Base-by-base conservation (phyloP, 148 eudicot species). In the Linanthus parryae region DNA sequence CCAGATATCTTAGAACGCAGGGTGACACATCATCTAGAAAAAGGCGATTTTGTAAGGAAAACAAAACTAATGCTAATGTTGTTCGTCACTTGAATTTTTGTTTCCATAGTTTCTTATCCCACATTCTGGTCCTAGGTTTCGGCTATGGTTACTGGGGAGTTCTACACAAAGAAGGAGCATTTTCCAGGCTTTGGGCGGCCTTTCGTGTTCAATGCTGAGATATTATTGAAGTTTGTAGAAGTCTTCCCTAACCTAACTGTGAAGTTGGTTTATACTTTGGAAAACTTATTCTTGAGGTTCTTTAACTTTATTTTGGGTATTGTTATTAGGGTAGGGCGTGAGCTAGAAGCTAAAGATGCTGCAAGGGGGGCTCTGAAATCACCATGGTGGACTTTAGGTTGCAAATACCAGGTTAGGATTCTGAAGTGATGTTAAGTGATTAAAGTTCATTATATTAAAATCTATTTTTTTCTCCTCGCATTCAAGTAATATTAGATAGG, bases 111-210 rank as follows among this genome's bases (percentile, higher is more conserved):
- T 18, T 33, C 26, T 17, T 22, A 3, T 30, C 30, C 20, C 2
- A 10, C 12, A 44, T 43, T 43, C 9, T 19, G 0, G 24, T 30
- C 3, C 24, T 27, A 94, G 99, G 76, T 94, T 57, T 78, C 99
- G 46, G 99, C 99, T 44, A 39, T 94, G 78, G 79, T 94, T 62
- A 94, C 99, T 14, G 96, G 94, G 47, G 99, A 94, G 61, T 94
- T 73, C 67, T 94, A 94, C 57, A 77, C 88, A 46, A 92, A 77
- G 68, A 84, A 76, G 69, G 86, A 80, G 59, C 91, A 88, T 61
- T 88, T 94, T 71, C 99, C 99, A 23, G 99, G 99, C 68, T 94
- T 94, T 69, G 99, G 95, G 61, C 74, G 99, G 47, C 99, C 99
- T 57, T 81, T 56, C 66, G 96, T 87, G 26, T 88, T 94, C 58